These are phyloP conservation scores for Pharus latifolius DNA, from an alignment of 176 grass and related monocot genomes.

Conservation along the genomic window DNA sequence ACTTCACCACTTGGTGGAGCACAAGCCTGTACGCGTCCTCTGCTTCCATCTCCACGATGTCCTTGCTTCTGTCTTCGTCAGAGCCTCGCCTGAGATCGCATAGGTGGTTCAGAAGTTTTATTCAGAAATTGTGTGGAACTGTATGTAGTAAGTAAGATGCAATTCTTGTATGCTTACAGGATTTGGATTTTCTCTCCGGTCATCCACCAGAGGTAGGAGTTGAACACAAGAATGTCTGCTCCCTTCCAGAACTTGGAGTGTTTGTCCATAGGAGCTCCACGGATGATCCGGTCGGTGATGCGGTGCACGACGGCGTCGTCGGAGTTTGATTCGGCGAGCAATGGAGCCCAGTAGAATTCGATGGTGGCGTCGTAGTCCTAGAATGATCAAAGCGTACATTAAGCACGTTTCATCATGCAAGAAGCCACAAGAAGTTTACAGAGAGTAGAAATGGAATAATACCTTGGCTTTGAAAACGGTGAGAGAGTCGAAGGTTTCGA, in stretches of 20 bases:
- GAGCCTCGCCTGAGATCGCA: conserved; percentile 41
- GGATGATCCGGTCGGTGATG: conserved; percentile 34
- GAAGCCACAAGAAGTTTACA: background rate
- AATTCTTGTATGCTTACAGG: conserved; percentile 44
- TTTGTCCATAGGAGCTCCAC: conserved; percentile 36
- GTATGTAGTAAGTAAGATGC: too few relatives aligned
- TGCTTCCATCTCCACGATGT: conserved; percentile 42
- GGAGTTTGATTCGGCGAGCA: conserved; percentile 56
- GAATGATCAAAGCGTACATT: background rate
- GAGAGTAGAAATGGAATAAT: background rate
- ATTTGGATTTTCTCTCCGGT: conserved; percentile 30
- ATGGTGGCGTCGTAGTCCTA: conserved; percentile 58
- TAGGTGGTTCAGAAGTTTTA: too few relatives aligned
- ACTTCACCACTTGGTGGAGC: conserved; percentile 39
- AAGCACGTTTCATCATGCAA: background rate
- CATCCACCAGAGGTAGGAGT: conserved; percentile 71
- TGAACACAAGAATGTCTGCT: conserved; percentile 57
- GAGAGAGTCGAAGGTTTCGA: conserved; percentile 44
- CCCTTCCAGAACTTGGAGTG: conserved; percentile 51
- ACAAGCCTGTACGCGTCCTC: conserved; percentile 38
- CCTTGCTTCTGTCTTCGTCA: conserved; percentile 39
- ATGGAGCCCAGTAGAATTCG: conserved; percentile 66
- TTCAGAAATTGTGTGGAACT: too few relatives aligned
- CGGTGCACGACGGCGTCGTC: conserved; percentile 33
- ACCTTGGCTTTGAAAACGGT: conserved; percentile 45